Evolutionary conservation across 768 basidiomycete genomes (phyloP), one percentile per base, ranked within the genome.

Genomic region (Pholiota conissans): DNA sequence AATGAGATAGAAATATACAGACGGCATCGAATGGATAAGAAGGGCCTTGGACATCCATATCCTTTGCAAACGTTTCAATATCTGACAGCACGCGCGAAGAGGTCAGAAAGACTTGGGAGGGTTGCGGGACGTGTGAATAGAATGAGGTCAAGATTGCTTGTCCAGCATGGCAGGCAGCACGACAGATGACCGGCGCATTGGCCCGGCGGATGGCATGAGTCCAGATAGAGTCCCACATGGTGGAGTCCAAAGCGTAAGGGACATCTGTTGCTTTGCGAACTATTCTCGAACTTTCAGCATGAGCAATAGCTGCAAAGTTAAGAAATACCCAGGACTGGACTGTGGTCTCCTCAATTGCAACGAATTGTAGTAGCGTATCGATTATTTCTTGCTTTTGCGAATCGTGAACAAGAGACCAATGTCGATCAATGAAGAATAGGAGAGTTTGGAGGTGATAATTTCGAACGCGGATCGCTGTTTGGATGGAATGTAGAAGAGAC

Each of bases 1-100:
- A 88, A 26, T 82, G 75, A 5, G 82, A 74, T 46, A 98, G 77
- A 67, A 98, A 93, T 56, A 78, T 76, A 76, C 95, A 97, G 35
- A 96, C 93, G 0, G 95, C 86, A 67, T 99, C 97, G 64, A 82
- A 90, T 0, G 95, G 93, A 64, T 84, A 87, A 13, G 85, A 75
- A 2, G 95, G 95, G 0, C 95, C 95, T 72, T 98, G 96, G 14
- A 97, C 82, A 61, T 93, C 89, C 57, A 99, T 76, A 60, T 96
- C 92, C 60, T 87, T 88, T 1, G 86, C 82, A 47, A 98, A 75
- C 0, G 79, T 76, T 67, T 94, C 93, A 48, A 98, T 85, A 67
- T 95, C 93, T 2, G 73, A 65, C 13, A 91, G 76, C 45, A 89
- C 73, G 13, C 81, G 81, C 34, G 85, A 83, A 13, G 83, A 71